phyloP scores from a whole-genome alignment of 2,329 filamentous ascomycete species.

The Achaetomium macrosporum region DNA sequence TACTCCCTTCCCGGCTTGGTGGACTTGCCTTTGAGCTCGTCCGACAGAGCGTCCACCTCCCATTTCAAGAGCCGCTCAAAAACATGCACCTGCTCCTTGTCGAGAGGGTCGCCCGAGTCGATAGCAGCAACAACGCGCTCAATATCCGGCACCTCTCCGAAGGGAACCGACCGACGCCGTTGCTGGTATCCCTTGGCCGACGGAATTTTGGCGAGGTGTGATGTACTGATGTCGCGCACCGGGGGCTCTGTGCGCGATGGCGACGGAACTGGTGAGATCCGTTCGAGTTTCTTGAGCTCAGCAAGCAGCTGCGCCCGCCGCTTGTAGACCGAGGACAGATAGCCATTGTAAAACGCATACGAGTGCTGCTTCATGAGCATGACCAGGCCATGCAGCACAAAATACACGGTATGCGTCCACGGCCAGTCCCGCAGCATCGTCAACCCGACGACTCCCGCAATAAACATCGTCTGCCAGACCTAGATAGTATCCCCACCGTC shows the following conservation, averaged over 20 bases:
- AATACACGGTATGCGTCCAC: conserved; percentile 77
- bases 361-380: conserved; percentile 83
- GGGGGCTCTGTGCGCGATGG: conserved; percentile 39
- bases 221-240: conserved; percentile 39
- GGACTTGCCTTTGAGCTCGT: conserved; percentile 61
- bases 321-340: conserved; percentile 57
- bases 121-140: conserved; percentile 57
- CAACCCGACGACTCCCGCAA: conserved; percentile 56
- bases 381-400: conserved; percentile 65
- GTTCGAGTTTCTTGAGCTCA: conserved; percentile 53
- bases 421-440: conserved; percentile 70
- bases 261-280: conserved; percentile 40
- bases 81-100: conserved; percentile 54
- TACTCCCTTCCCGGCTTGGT: conserved; percentile 48
- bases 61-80: conserved; percentile 61
- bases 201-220: conserved; percentile 38
- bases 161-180: conserved; percentile 36
- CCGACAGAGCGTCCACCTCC: conserved; percentile 58
- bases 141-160: conserved; percentile 41
- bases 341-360: conserved; percentile 73
- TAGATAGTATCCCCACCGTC: conserved; percentile 22
- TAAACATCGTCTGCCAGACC: conserved; percentile 64
- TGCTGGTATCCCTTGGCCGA: conserved; percentile 38
- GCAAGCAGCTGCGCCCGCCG: conserved; percentile 39
- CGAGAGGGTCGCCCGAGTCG: conserved; percentile 53